A percentile compares a stretch with the other conserved stretches of the same genome.
These are phyloP conservation scores for Papilionanthe hybrid DNA, from an alignment of 116 monocot species.

Conservation along the genomic window DNA sequence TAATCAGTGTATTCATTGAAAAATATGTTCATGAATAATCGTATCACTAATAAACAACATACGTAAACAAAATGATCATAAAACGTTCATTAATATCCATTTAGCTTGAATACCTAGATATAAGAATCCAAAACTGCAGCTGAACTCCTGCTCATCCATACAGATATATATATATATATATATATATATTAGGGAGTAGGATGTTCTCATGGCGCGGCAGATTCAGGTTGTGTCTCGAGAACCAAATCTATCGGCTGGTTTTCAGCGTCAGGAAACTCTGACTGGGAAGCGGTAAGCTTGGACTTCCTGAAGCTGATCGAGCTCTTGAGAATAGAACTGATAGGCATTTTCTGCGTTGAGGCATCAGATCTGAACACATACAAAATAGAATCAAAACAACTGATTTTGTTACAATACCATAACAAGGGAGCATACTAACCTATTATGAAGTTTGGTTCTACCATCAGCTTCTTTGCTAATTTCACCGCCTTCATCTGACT, in stretches of 20 bases:
- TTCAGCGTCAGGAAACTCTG: slow-evolving; percentile 41
- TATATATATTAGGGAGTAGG: no score
- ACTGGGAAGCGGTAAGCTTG: slow-evolving; percentile 40
- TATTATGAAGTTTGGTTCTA: background rate
- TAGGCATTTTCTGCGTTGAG: background rate
- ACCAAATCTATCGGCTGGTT: slow-evolving; percentile 36
- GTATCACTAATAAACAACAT: no score
- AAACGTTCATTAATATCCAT: no score
- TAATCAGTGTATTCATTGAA: no score
- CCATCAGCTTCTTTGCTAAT: background rate
- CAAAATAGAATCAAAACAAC: background rate
- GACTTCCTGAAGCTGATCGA: slow-evolving; percentile 61
- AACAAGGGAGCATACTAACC: slow-evolving; percentile 1
- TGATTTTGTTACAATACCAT: background rate
- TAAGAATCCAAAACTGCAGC: no score
- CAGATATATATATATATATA: no score
- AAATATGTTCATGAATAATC: no score
- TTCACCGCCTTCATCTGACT: background rate
- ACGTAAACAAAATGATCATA: no score
- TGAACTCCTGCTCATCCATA: no score
- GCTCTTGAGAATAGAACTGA: slow-evolving; percentile 41
- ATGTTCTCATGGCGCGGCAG: background rate
- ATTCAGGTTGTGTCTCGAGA: slow-evolving; percentile 34
- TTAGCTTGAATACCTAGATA: no score
- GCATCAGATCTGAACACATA: background rate